A percentile compares a stretch with the other conserved stretches of the same genome.
Conservation (phyloP, 2,329 filamentous ascomycete genomes). For the Clonostachys solani region DNA sequence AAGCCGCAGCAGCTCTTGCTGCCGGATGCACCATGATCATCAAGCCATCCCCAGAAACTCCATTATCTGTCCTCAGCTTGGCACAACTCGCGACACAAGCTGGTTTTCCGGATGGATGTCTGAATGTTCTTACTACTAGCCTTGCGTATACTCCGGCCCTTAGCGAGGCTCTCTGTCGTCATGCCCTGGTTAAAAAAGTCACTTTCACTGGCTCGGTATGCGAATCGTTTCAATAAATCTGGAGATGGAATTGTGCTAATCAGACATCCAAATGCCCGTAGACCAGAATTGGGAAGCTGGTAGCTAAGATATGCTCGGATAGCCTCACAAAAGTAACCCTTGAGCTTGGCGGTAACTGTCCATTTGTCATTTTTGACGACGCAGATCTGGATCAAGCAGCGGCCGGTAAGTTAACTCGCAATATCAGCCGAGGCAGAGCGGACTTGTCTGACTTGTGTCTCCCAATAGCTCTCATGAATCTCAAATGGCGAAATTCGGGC, state of each 20-base stretch:
- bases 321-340: conserved; percentile 58
- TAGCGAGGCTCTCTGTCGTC: conserved; percentile 61
- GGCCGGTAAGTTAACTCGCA: not conserved
- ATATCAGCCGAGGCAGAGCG: no score
- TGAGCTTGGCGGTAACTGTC: conserved; percentile 65
- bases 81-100: conserved; percentile 61
- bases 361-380: conserved; percentile 62
- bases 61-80: conserved; percentile 62
- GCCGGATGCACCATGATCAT: conserved; percentile 76
- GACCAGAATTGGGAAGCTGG: conserved; percentile 63
- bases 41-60: conserved; percentile 72
- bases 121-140: conserved; percentile 61
- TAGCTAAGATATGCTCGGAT: conserved; percentile 42
- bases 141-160: conserved; percentile 60
- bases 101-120: conserved; percentile 70
- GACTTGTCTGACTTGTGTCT: conserved; percentile 29
- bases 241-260: not conserved
- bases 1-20: conserved; percentile 53
- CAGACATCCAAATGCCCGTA: not conserved
- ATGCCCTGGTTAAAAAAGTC: conserved; percentile 67
- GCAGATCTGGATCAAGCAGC: conserved; percentile 39
- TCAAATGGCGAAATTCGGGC: conserved; percentile 46
- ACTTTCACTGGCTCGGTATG: conserved; percentile 68
- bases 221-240: not conserved
- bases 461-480: conserved; percentile 48